Base-by-base conservation (phyloP, 2,329 filamentous ascomycete genomes). In the Ascomycota sp. region DNA sequence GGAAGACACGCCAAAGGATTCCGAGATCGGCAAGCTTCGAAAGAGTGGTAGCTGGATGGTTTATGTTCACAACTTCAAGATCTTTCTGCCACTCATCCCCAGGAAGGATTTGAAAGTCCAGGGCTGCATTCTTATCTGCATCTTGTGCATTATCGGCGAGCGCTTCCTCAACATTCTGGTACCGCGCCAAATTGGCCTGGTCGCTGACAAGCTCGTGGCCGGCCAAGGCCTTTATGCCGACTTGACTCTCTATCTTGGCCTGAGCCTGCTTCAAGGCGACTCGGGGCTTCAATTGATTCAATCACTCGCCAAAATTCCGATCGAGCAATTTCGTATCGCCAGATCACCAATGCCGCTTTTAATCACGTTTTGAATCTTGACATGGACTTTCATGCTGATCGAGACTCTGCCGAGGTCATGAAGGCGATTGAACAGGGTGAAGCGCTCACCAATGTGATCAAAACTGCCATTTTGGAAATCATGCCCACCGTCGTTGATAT, bases 321-420 rank as follows among this genome's bases (percentile, higher is more conserved):
- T 52, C 8, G 41, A 43, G 38, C 48, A 52, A 23, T 52, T 46
- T 50, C 50, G 3, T 69, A 72, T 36, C 56, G 61, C 28, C 56
- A 60, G 12, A 58, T 80, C 28, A 65, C 61, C 8, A 63, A 63
- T 2, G 59, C 68, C 2, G 65, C 72, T 0, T 80, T 77, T 43
- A 58, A 63, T 33, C 73, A 80, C 33, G 61, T 80, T 22, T 70
- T 81, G 61, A 57, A 55, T n/a, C 55, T 79, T 1, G 74, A 70
- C 0, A 74, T 74, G 52, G 71, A 78, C 35, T 80, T 78, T 32
- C 75, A 81, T 42, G 67, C 69, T 12, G 61, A 63, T 29, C 74
- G 75, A 37, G 61, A 66, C 31, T 71, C 69, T 1, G 71, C 69
- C 2, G 67, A 75, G 35, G 55, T 80, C 1, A 66, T 71, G 45